These are phyloP conservation scores for Kwoniella newhampshirensis DNA, from an alignment of 768 basidiomycete species.

Conservation along the genomic window DNA sequence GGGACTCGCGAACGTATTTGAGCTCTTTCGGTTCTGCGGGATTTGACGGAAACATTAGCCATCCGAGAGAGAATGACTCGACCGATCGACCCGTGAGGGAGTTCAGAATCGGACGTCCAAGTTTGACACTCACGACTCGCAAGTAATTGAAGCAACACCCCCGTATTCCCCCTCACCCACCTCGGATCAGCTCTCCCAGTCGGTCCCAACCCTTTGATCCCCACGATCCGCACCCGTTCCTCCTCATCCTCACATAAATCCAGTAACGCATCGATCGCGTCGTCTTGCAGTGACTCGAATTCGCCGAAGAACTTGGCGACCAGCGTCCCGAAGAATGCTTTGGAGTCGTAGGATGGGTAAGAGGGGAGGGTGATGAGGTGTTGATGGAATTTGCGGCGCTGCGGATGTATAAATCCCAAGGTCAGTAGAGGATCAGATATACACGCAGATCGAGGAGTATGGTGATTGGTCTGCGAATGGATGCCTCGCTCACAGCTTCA, in stretches of 20 bases:
- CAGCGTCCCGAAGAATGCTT: constrained; percentile 35
- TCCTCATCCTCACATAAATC: constrained; percentile 51
- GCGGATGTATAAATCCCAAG: background rate
- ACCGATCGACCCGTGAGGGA: no score
- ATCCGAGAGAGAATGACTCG: no score
- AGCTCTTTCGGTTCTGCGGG: constrained; percentile 37
- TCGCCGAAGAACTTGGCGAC: constrained; percentile 38
- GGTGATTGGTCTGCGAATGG: no score
- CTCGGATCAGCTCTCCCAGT: constrained; percentile 41
- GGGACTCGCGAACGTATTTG: constrained; percentile 30
- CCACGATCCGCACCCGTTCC: constrained; percentile 42
- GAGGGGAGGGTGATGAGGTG: constrained; percentile 33
- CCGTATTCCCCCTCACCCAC: constrained; percentile 48
- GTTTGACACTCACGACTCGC: constrained; percentile 41
- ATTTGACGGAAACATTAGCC: no score
- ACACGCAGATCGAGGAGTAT: no score
- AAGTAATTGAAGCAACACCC: constrained; percentile 43
- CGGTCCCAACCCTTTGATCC: constrained; percentile 40
- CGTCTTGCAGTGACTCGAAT: constrained; percentile 45
- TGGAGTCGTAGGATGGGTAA: constrained; percentile 25
- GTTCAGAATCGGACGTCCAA: background rate
- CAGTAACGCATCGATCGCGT: constrained; percentile 39
- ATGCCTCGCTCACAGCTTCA: no score
- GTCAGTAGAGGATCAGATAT: no score
- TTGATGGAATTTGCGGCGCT: constrained; percentile 29